phyloP scores from a whole-genome alignment of 441 rosid species.

The Mallotus repandus region DNA sequence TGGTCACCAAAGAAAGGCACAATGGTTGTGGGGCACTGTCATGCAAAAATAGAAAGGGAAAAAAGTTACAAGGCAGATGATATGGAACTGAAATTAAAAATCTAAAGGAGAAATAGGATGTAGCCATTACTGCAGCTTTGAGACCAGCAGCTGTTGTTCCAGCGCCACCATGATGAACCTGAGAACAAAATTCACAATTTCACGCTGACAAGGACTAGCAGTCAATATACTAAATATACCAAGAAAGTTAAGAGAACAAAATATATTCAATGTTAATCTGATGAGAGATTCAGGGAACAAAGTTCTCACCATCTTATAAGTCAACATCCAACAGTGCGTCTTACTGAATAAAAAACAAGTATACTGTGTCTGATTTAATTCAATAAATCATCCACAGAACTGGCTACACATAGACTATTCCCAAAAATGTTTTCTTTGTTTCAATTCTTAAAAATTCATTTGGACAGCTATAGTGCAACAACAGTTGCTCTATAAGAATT shows the following conservation, averaged over 20 bases:
- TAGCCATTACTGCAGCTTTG: constrained; percentile 71
- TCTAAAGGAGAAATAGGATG: constrained; percentile 9
- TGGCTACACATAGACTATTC: too few relatives aligned
- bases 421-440: too few relatives aligned
- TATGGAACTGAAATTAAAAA: constrained; percentile 15
- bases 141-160: constrained; percentile 99
- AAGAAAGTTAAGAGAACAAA: background rate
- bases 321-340: too few relatives aligned
- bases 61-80: background rate
- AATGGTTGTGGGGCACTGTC: constrained; percentile 87
- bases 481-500: background rate
- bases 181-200: constrained; percentile 20
- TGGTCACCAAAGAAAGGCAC: constrained; percentile 99
- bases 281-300: too few relatives aligned
- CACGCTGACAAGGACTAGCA: constrained; percentile 1
- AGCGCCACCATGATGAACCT: constrained; percentile 99
- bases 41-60: background rate
- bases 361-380: too few relatives aligned
- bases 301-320: too few relatives aligned
- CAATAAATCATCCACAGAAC: too few relatives aligned
- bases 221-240: background rate
- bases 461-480: background rate
- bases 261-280: background rate
- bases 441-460: too few relatives aligned
- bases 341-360: too few relatives aligned